Conservation (phyloP, 2,329 filamentous ascomycete genomes). For the Paraphoma sp. region DNA sequence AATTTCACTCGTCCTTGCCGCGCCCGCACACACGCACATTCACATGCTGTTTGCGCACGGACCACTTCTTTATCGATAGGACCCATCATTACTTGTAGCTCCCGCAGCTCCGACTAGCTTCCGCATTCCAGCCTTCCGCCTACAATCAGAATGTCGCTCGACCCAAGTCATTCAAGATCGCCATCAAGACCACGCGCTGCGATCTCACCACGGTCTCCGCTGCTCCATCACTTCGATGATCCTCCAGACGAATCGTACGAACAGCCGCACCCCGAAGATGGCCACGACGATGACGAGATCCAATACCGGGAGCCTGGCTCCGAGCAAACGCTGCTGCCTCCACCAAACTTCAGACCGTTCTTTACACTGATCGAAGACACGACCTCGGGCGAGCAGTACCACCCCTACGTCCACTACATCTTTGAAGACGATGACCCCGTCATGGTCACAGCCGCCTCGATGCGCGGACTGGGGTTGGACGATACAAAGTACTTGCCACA, state of each 20-base stretch:
- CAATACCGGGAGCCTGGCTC: constrained; percentile 43
- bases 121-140: constrained; percentile 21
- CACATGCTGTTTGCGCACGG: constrained; percentile 28
- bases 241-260: constrained; percentile 26
- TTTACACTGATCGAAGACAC: constrained; percentile 85
- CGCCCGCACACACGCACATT: neutral
- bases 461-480: constrained; percentile 60
- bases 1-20: no score
- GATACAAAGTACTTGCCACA: constrained; percentile 49
- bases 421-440: constrained; percentile 91
- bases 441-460: constrained; percentile 70
- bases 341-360: constrained; percentile 73
- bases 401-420: constrained; percentile 89
- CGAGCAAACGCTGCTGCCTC: constrained; percentile 47
- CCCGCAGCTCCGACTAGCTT: constrained; percentile 28
- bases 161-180: constrained; percentile 24
- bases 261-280: constrained; percentile 27
- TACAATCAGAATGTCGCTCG: constrained; percentile 38
- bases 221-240: constrained; percentile 30
- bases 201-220: constrained; percentile 35
- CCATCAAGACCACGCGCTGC: constrained; percentile 22
- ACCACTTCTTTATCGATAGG: constrained; percentile 28
- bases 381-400: constrained; percentile 74
- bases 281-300: constrained; percentile 36
- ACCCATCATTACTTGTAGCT: constrained; percentile 22